Evolutionary conservation across 495 filamentous ascomycete genomes (phyloP), one percentile per base, ranked within the genome.

Genomic region (Cercophora newfieldiana): DNA sequence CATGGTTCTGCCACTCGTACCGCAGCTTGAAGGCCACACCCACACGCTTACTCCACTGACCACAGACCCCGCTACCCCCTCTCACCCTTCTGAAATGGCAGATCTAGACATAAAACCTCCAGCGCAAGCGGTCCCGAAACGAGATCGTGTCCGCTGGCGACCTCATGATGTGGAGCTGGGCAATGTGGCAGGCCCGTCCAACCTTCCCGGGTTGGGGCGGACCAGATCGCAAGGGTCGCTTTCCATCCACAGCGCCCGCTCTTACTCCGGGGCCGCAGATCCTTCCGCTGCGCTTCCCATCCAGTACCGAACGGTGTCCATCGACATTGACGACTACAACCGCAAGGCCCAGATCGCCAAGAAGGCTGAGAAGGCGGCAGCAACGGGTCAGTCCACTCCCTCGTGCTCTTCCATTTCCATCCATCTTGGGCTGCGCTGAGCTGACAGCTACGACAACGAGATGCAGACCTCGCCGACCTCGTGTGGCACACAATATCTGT

Each of bases 261-360:
- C 77, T 14, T 65, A 68, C 61, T 37, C 68, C 56, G 71, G 71
- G 10, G 37, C 10, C 53, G 73, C 83, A 24, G 80, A 85, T 62
- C 83, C 82, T 8, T 75, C 78, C 1, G 74, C 80, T 19, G 78
- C 78, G 1, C 77, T 86, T 59, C 83, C 83, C n/a, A 82, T 85
- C 58, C 77, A 83, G 57, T 86, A 85, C 67, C 76, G 83, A 29
- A 86, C 82, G 1, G 65, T 85, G 78, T 80, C 83, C 14, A 83
- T 78, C 60, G 80, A 85, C 62, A 84, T 87, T 63, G 82, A 80
- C 22, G 83, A 85, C 63, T 75, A 77, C 22, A 82, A 82, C 51
- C 77, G 78, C 33, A 74, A 77, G 61, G 67, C 73, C 19, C 73
- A 77, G 53, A 63, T 72, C 25, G 75, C 72, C n/a, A 72, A 75